Evolutionary conservation across 768 basidiomycete genomes (phyloP).

Genomic region (Erythrobasidium yunnanense): DNA sequence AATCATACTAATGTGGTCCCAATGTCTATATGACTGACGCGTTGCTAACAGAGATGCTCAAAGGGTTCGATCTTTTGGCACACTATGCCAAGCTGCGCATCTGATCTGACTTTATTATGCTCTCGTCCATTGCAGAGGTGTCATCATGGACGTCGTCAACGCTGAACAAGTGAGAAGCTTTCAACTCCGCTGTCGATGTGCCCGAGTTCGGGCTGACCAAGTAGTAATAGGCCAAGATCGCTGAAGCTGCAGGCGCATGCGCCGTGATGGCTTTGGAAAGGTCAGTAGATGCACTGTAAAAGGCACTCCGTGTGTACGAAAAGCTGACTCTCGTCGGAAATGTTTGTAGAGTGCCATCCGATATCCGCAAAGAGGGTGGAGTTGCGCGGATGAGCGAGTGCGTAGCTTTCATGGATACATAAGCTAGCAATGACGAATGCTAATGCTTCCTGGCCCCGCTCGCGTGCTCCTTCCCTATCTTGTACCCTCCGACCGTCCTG

Average conservation of each 20-base stretch:
- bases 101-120: conserved; percentile 46
- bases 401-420: no score
- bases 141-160: conserved; percentile 81
- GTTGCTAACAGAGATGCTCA: conserved; percentile 82
- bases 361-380: conserved; percentile 81
- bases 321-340: conserved; percentile 12
- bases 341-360: conserved; percentile 56
- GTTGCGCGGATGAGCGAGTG: conserved; percentile 69
- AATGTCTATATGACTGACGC: conserved; percentile 43
- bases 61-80: conserved; percentile 45
- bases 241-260: conserved; percentile 92
- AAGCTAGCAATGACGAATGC: no score
- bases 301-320: background rate
- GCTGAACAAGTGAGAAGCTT: conserved; percentile 50
- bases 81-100: conserved; percentile 46
- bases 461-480: no score
- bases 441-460: no score
- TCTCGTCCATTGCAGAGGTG: background rate
- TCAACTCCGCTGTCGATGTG: background rate
- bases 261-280: conserved; percentile 63
- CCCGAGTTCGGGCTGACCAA: conserved; percentile 15
- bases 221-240: conserved; percentile 67
- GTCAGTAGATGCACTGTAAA: background rate
- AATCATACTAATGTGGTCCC: conserved; percentile 60
- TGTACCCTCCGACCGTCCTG: no score